Percentiles rank a stretch among this genome's conserved stretches.
phyloP scores from a whole-genome alignment of 306 rosid species.

The Ammopiptanthus mongolicus region DNA sequence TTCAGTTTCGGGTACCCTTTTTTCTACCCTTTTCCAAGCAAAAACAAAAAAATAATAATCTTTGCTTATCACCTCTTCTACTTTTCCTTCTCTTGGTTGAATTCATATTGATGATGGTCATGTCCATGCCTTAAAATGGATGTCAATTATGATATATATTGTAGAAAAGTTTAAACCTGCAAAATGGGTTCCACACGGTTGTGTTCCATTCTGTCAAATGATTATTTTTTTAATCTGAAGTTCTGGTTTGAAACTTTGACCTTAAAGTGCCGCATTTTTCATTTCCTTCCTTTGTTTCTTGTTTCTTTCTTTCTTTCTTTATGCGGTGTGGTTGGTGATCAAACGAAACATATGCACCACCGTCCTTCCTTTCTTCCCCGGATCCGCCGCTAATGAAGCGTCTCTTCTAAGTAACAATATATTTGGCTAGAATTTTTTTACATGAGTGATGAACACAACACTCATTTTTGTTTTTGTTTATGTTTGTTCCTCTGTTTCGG shows the following conservation, averaged over 20 bases:
- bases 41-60: too few relatives aligned
- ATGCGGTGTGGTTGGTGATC: background rate
- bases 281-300: background rate
- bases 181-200: background rate
- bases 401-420: background rate
- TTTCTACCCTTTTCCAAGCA: background rate
- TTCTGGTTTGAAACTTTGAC: background rate
- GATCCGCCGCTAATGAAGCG: background rate
- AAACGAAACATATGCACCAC: background rate
- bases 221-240: background rate
- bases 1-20: background rate
- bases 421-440: background rate
- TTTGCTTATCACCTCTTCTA: background rate
- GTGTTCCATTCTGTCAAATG: background rate
- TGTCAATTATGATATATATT: background rate
- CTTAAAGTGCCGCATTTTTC: constrained; percentile 4
- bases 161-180: background rate
- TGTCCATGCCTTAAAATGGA: background rate
- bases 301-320: background rate
- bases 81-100: background rate
- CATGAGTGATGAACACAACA: background rate
- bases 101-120: background rate
- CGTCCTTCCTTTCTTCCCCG: background rate
- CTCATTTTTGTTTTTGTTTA: background rate
- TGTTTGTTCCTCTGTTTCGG: constrained; percentile 5